A percentile compares a stretch with the other conserved stretches of the same genome.
Conservation (phyloP, 768 basidiomycete genomes). For the Arthromyces matolae region DNA sequence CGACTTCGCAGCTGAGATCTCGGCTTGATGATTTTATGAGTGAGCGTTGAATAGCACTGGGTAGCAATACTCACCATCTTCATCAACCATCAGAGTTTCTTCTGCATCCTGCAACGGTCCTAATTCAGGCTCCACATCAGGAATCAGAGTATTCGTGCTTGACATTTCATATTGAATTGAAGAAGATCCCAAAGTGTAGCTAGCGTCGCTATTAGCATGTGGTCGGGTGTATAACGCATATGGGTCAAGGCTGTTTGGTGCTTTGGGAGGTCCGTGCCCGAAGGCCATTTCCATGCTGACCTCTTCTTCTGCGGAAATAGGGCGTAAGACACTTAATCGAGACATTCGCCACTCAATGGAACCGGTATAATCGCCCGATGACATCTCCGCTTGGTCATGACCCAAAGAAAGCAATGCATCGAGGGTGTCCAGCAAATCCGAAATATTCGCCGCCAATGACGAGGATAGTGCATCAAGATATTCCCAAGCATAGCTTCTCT, state of each 20-base stretch:
- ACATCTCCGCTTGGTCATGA: slow-evolving; percentile 66
- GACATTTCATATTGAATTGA: slow-evolving; percentile 9
- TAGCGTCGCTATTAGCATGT: slow-evolving; percentile 20
- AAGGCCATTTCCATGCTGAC: slow-evolving; percentile 53
- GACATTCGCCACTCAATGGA: slow-evolving; percentile 80
- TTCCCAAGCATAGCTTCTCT: slow-evolving; percentile 36
- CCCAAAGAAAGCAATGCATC: slow-evolving; percentile 62
- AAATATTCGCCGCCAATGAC: slow-evolving; percentile 55
- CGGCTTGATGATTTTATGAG: slow-evolving; percentile 1
- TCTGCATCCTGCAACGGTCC: slow-evolving; percentile 10
- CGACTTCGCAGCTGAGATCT: slow-evolving; percentile 23
- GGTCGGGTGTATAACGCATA: slow-evolving; percentile 15
- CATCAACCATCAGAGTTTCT: slow-evolving; percentile 30
- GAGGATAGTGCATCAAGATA: slow-evolving; percentile 46
- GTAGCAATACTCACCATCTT: slow-evolving; percentile 34
- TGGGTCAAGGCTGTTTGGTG: slow-evolving; percentile 1
- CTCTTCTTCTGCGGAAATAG: slow-evolving; percentile 34
- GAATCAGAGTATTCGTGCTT: slow-evolving; percentile 4
- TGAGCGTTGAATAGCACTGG: not conserved
- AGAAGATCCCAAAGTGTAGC: slow-evolving; percentile 1
- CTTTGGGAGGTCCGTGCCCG: slow-evolving; percentile 7
- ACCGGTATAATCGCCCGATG: slow-evolving; percentile 66
- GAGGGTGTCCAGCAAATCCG: slow-evolving; percentile 52
- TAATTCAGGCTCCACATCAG: slow-evolving; percentile 9
- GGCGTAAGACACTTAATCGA: slow-evolving; percentile 48